Conservation (phyloP, 352 stramenopile species). For the Phytophthora nicotianae region DNA sequence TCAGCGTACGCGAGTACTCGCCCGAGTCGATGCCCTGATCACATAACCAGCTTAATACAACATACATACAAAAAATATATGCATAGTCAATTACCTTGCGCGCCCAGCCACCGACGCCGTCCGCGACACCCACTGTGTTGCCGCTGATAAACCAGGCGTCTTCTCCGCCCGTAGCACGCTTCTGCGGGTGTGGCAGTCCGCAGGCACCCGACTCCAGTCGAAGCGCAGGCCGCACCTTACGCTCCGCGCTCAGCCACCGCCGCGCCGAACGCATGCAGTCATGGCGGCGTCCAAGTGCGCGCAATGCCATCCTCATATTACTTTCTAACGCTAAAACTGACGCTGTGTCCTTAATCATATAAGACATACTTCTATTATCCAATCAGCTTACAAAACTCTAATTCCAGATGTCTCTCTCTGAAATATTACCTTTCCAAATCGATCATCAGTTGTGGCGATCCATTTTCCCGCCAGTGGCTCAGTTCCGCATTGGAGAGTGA, state of each 20-base stretch:
- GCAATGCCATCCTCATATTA: conserved; percentile 6
- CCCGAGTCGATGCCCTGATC: conserved; percentile 82
- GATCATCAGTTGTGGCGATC: conserved; percentile 8
- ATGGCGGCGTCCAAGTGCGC: neutral
- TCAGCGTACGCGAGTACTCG: conserved; percentile 87
- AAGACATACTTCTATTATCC: neutral
- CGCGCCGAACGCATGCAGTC: neutral
- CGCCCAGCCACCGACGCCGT: conserved; percentile 88
- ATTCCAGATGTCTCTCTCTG: neutral
- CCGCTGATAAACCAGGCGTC: conserved; percentile 85
- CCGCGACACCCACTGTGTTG: conserved; percentile 82
- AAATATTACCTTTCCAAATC: neutral
- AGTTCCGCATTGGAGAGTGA: conserved; percentile 1
- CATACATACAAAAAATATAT: neutral
- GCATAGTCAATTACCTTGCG: conserved; percentile 57
- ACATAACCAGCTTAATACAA: neutral
- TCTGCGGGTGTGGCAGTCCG: conserved; percentile 83
- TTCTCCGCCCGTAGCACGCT: conserved; percentile 81
- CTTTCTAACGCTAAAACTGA: neutral
- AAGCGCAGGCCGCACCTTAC: conserved; percentile 33
- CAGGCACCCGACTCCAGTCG: conserved; percentile 71
- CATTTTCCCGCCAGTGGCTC: conserved; percentile 10
- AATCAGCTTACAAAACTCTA: neutral
- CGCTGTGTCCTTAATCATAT: neutral
- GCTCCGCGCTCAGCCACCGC: conserved; percentile 26